Evolutionary conservation across 108 stramenopile species (phyloP).

Genomic region (Cyclotella cryptica): DNA sequence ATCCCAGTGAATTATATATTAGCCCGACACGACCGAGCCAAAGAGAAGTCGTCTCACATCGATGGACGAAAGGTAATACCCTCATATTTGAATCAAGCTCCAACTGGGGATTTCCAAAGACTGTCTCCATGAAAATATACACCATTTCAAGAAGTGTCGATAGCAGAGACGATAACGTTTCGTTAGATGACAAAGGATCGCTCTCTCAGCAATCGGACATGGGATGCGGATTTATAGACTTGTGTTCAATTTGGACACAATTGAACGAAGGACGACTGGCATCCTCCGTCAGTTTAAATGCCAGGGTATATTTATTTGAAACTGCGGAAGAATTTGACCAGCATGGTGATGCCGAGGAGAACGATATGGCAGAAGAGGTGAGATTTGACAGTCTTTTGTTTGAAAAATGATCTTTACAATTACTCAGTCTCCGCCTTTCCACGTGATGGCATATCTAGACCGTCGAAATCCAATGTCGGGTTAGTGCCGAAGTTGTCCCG

Average conservation of each 20-base stretch:
- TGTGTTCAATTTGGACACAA: conserved; percentile 62
- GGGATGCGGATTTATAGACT: conserved; percentile 75
- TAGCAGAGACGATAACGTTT: conserved; percentile 23
- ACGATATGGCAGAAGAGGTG: conserved; percentile 21
- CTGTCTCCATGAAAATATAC: conserved; percentile 67
- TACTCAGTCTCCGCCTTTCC: too few relatives aligned
- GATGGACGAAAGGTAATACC: conserved; percentile 56
- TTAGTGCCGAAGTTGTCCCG: conserved; percentile 57
- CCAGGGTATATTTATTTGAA: conserved; percentile 41
- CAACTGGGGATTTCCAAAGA: conserved; percentile 83
- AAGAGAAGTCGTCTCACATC: conserved; percentile 15
- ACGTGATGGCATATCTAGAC: background rate
- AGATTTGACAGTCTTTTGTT: conserved; percentile 2
- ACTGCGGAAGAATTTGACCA: conserved; percentile 68
- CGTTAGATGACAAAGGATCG: conserved; percentile 20
- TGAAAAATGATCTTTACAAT: too few relatives aligned
- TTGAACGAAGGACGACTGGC: background rate
- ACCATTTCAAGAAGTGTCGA: conserved; percentile 20
- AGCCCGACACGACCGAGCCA: conserved; percentile 1
- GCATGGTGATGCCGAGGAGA: conserved; percentile 56
- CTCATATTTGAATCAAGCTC: conserved; percentile 77
- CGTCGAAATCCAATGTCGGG: conserved; percentile 63
- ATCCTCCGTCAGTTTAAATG: conserved; percentile 15
- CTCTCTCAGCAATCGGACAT: conserved; percentile 40
- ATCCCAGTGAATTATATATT: conserved; percentile 13